Evolutionary conservation across 2,329 filamentous ascomycete species (phyloP).

Genomic region (Trichoderma sp.): DNA sequence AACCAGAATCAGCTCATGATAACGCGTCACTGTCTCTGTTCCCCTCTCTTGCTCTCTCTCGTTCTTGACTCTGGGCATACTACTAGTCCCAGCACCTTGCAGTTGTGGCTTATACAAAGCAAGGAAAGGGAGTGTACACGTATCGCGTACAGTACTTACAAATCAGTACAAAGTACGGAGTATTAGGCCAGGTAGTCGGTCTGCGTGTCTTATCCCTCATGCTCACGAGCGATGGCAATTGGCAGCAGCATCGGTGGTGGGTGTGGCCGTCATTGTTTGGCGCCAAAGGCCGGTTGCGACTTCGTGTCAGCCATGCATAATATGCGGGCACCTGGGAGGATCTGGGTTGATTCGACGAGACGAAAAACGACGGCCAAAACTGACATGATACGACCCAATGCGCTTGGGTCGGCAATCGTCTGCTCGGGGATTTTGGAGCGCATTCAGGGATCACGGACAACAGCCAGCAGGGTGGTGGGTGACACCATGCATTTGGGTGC

Average conservation of each 20-base stretch:
- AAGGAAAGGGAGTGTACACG: background rate
- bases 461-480: constrained; percentile 12
- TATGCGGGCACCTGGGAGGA: constrained; percentile 6
- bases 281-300: constrained; percentile 1
- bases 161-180: background rate
- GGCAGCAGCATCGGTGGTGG: constrained; percentile 4
- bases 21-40: background rate
- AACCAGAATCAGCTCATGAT: background rate
- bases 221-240: background rate
- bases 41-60: background rate
- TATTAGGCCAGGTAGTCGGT: background rate
- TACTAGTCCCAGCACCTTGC: background rate
- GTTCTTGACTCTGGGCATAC: background rate
- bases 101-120: background rate
- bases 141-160: background rate
- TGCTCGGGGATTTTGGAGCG: constrained; percentile 8
- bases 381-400: constrained; percentile 7
- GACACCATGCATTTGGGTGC: constrained; percentile 16
- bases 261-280: background rate
- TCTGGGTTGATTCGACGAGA: background rate
- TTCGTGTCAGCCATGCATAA: constrained; percentile 16
- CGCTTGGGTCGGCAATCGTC: constrained; percentile 13
- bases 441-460: constrained; percentile 14
- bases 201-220: constrained; percentile 5
- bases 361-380: background rate